Evolutionary conservation across 768 basidiomycete species (phyloP), one percentile per base, ranked within the genome.

Genomic region (Imleria badia): DNA sequence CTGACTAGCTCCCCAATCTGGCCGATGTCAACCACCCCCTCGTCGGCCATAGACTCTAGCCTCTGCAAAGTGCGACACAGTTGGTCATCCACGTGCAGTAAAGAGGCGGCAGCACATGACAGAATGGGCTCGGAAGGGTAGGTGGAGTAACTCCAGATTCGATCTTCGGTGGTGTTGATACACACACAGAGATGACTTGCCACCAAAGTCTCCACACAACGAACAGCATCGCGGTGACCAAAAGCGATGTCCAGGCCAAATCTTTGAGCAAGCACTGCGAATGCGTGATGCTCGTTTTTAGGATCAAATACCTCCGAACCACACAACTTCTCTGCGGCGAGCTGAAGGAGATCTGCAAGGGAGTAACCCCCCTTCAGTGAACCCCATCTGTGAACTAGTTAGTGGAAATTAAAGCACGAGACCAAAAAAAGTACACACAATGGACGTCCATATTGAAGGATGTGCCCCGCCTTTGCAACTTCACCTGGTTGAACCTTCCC

Each of bases 1-100:
- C 55, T 49, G 7, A 42, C 51, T 17, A 60, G 47, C 20, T 56
- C 55, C 31, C 55, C 58, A 26, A 19, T 29, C 9, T 46, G 19
- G 17, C 42, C 46, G 9, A 46, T 41, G 7, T 52, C 46, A 19
- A 60, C 22, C 33, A 60, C 40, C 26, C 55, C 43, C 12, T 17
- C 15, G 14, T 45, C 12, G 6, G 49, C 38, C 39, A 36, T 56
- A 38, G 0, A 0, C 7, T 36, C 17, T 36, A 36, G 35, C 15
- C 8, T 2, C 7, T 3, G 0, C n/a, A 38, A 19, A 19, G n/a
- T n/a, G 17, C 0, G 8, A 8, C 9, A 6, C 15, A 36, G 17
- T 17, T n/a, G 9, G 14, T 34, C 26, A 4, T 26, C 26, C 26
- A 26, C 6, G 26, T 6, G 26, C 26, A n/a, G 2, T 14, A 38